Evolutionary conservation across 2,329 filamentous ascomycete species (phyloP).

Genomic region (Cercospora sojina): DNA sequence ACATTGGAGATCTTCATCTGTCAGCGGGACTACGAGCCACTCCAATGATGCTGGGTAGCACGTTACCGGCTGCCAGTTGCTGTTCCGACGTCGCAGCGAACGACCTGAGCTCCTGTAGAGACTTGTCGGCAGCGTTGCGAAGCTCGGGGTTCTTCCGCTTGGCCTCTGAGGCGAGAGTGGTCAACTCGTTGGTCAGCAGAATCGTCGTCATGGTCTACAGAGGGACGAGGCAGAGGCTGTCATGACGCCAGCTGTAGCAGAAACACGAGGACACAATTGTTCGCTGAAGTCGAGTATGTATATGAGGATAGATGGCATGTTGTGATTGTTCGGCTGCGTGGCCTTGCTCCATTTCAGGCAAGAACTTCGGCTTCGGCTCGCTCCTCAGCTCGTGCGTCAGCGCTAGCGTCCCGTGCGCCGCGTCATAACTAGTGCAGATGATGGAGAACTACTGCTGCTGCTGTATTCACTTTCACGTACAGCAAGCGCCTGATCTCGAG

Average conservation of each 20-base stretch:
- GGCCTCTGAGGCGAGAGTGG: constrained; percentile 60
- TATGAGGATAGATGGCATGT: constrained; percentile 3
- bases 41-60: not conserved
- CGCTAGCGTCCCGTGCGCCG: not conserved
- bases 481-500: not conserved
- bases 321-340: not conserved
- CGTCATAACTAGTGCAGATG: constrained; percentile 1
- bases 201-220: constrained; percentile 33
- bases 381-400: not conserved
- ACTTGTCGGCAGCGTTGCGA: constrained; percentile 87
- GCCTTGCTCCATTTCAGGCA: not conserved
- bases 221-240: not conserved
- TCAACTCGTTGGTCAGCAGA: constrained; percentile 36
- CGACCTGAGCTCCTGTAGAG: constrained; percentile 80
- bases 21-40: constrained; percentile 26
- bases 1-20: constrained; percentile 70
- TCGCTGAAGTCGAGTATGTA: not conserved
- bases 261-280: not conserved
- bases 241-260: not conserved
- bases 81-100: constrained; percentile 73
- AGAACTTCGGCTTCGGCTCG: not conserved
- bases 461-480: not conserved
- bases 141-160: constrained; percentile 92
- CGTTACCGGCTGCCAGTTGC: constrained; percentile 67
- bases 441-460: not conserved